phyloP scores from a whole-genome alignment of 1,139 yeast species.

The Geotrichum restrictum region DNA sequence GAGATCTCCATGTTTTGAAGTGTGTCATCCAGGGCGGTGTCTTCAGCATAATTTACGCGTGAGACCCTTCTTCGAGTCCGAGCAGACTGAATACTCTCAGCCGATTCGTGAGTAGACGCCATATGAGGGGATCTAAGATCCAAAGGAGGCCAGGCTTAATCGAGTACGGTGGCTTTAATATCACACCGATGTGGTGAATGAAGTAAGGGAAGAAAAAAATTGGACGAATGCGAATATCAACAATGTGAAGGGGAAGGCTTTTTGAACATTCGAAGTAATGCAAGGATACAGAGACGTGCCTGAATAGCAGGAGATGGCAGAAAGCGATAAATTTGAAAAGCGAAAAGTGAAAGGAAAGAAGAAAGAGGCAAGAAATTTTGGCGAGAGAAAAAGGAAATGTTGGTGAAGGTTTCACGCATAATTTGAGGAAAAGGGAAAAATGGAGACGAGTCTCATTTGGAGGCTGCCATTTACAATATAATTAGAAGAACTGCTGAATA shows the following conservation, averaged over 20 bases:
- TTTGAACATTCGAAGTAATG: no score
- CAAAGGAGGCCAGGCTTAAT: neutral
- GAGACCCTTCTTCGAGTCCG: constrained; percentile 31
- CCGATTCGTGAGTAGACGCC: constrained; percentile 10
- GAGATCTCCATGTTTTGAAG: neutral
- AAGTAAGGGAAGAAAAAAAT: constrained; percentile 1
- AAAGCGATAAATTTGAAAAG: no score
- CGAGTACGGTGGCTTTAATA: neutral
- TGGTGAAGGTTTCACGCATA: constrained; percentile 3
- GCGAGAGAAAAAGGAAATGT: neutral
- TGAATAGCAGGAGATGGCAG: no score
- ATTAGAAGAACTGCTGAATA: no score
- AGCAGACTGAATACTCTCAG: constrained; percentile 1
- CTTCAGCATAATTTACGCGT: constrained; percentile 35
- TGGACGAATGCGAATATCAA: neutral
- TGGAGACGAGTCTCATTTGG: no score
- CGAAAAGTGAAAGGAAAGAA: neutral
- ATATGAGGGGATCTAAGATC: neutral
- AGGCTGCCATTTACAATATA: no score
- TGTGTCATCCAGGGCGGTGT: constrained; percentile 18
- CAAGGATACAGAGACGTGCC: no score
- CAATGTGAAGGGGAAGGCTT: neutral
- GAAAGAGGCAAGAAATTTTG: neutral
- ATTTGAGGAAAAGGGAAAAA: neutral
- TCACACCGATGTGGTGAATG: neutral